Evolutionary conservation across 2,329 filamentous ascomycete genomes (phyloP).

Genomic region (Teratosphaeriaceae sp.): DNA sequence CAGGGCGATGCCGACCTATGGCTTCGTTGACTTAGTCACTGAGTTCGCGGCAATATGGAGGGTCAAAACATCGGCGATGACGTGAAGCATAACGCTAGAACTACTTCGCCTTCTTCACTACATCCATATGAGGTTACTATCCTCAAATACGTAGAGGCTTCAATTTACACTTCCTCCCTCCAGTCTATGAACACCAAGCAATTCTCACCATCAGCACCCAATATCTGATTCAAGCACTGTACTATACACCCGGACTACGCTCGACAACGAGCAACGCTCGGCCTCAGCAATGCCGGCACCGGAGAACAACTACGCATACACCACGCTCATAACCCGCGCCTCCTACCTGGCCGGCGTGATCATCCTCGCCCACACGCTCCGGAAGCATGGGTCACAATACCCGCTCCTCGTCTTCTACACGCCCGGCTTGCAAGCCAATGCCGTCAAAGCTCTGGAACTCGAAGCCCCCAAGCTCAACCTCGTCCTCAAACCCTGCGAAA

Average conservation of each 20-base stretch:
- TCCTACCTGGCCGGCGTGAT: conserved; percentile 48
- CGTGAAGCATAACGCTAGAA: too few relatives aligned
- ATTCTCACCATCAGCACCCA: too few relatives aligned
- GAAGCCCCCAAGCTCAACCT: conserved; percentile 38
- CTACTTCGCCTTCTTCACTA: too few relatives aligned
- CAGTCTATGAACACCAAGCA: too few relatives aligned
- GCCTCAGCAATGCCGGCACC: conserved; percentile 1
- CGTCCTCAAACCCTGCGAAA: conserved; percentile 33
- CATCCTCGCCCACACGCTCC: conserved; percentile 44
- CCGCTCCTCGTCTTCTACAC: conserved; percentile 48
- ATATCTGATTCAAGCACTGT: too few relatives aligned
- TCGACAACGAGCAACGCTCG: neutral
- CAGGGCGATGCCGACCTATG: too few relatives aligned
- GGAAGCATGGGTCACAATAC: conserved; percentile 39
- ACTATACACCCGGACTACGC: neutral
- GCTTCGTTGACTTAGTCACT: too few relatives aligned
- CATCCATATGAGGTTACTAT: too few relatives aligned
- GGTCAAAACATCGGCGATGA: too few relatives aligned
- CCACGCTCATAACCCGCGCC: conserved; percentile 46
- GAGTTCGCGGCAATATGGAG: too few relatives aligned
- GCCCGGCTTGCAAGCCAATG: conserved; percentile 33
- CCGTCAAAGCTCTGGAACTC: conserved; percentile 35
- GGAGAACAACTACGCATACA: conserved; percentile 34
- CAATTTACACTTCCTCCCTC: too few relatives aligned
- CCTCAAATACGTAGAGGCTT: too few relatives aligned